A percentile compares a stretch with the other conserved stretches of the same genome.
phyloP scores from a whole-genome alignment of 257 asterid genomes.

The Mentha longifolia region DNA sequence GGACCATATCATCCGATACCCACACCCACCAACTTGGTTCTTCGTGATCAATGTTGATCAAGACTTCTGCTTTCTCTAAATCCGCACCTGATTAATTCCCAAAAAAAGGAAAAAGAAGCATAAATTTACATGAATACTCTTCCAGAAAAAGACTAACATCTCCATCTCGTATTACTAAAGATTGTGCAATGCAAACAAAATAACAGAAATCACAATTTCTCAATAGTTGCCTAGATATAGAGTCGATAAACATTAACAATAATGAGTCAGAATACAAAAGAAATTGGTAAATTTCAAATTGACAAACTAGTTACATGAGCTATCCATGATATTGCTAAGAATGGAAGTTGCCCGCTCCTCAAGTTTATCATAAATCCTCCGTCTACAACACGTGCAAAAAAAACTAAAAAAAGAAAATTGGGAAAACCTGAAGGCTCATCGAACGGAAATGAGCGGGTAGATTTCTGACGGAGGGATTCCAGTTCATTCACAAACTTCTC shows the following conservation, averaged over 20 bases:
- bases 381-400: neutral
- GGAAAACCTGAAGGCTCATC: slow-evolving; percentile 69
- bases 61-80: slow-evolving; percentile 61
- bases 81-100: slow-evolving; percentile 51
- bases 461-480: slow-evolving; percentile 48
- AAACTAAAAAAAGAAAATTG: neutral
- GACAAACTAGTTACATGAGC: neutral
- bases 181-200: neutral
- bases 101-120: neutral
- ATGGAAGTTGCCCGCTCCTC: slow-evolving; percentile 8
- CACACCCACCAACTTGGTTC: slow-evolving; percentile 98
- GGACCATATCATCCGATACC: slow-evolving; percentile 74
- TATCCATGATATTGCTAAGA: slow-evolving; percentile 1
- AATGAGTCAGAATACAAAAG: slow-evolving; percentile 10
- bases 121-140: slow-evolving; percentile 1
- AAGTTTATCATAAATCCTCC: neutral
- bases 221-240: neutral
- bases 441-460: slow-evolving; percentile 60
- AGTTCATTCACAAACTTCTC: slow-evolving; percentile 64
- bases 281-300: neutral
- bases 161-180: neutral
- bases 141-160: neutral
- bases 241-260: slow-evolving; percentile 5
- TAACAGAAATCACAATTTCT: neutral
- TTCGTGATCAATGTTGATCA: slow-evolving; percentile 65